Evolutionary conservation across 2,329 filamentous ascomycete species (phyloP).

Genomic region (Xylaria sp.): DNA sequence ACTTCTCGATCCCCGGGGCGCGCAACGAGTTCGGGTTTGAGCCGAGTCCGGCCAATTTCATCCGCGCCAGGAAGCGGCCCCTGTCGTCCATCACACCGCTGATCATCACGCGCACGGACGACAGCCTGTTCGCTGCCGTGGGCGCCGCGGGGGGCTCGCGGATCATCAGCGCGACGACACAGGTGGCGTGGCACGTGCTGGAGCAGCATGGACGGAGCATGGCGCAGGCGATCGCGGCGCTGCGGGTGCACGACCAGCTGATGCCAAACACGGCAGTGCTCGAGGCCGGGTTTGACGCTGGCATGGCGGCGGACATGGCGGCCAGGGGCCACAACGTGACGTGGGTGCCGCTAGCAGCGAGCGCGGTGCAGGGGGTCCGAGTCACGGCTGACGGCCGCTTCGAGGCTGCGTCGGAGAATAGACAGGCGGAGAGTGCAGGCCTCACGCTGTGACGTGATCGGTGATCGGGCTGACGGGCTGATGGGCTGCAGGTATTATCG

Average conservation of each 20-base stretch:
- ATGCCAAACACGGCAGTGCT: slow-evolving; percentile 72
- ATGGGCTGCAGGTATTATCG: too few species aligned
- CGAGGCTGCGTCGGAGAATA: slow-evolving; percentile 77
- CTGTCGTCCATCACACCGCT: slow-evolving; percentile 82
- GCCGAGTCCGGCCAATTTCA: slow-evolving; percentile 80
- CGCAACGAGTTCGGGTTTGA: slow-evolving; percentile 85
- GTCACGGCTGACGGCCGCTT: slow-evolving; percentile 70
- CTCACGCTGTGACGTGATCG: slow-evolving; percentile 58
- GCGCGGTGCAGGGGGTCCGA: slow-evolving; percentile 73
- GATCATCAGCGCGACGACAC: slow-evolving; percentile 81
- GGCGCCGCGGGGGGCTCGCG: slow-evolving; percentile 82
- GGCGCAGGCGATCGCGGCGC: slow-evolving; percentile 63
- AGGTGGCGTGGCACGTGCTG: slow-evolving; percentile 74
- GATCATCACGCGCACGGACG: slow-evolving; percentile 56
- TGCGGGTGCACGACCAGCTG: slow-evolving; percentile 82
- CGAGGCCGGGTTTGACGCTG: slow-evolving; percentile 71
- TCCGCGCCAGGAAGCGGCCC: slow-evolving; percentile 80
- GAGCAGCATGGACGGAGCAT: slow-evolving; percentile 67
- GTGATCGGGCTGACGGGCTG: too few species aligned
- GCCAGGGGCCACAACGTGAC: slow-evolving; percentile 73
- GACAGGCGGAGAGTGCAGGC: slow-evolving; percentile 74
- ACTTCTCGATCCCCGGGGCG: slow-evolving; percentile 82
- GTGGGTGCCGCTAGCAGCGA: slow-evolving; percentile 67
- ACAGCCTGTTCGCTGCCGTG: slow-evolving; percentile 66
- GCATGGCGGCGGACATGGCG: slow-evolving; percentile 66